Evolutionary conservation across 176 grass and related monocot genomes (phyloP).

Genomic region (Lolium rigidum): DNA sequence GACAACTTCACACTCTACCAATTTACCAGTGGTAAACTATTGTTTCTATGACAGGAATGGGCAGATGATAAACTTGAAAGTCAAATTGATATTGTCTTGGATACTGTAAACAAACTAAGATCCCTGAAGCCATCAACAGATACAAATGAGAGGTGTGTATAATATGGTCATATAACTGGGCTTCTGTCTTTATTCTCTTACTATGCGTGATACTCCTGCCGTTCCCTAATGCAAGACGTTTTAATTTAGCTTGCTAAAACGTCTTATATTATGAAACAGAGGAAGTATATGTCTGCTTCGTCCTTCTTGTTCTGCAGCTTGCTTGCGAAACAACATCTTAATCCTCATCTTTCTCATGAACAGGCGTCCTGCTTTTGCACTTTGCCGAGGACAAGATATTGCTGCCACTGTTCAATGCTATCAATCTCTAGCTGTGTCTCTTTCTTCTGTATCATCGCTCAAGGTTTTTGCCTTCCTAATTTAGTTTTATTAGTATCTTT

Average conservation of each 20-base stretch:
- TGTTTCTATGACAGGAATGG: conserved; percentile 64
- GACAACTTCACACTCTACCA: conserved; percentile 12
- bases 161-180: neutral
- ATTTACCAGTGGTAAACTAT: conserved; percentile 35
- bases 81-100: conserved; percentile 70
- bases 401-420: conserved; percentile 59
- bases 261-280: too few species aligned
- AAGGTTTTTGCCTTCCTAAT: conserved; percentile 47
- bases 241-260: too few species aligned
- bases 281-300: neutral
- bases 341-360: conserved; percentile 6
- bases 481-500: neutral
- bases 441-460: conserved; percentile 69
- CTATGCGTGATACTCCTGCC: neutral
- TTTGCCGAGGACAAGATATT: conserved; percentile 59
- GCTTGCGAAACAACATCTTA: conserved; percentile 7
- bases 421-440: conserved; percentile 59
- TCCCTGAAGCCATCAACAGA: conserved; percentile 69
- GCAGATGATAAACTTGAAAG: conserved; percentile 73
- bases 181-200: neutral
- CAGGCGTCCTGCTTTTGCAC: conserved; percentile 64
- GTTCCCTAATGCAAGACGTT: too few species aligned
- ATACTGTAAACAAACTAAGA: conserved; percentile 70
- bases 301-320: conserved; percentile 5
- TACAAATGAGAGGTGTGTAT: conserved; percentile 67